Evolutionary conservation across 2,329 filamentous ascomycete species (phyloP), one percentile per base, ranked within the genome.

Genomic region (Scytalidium sp.): DNA sequence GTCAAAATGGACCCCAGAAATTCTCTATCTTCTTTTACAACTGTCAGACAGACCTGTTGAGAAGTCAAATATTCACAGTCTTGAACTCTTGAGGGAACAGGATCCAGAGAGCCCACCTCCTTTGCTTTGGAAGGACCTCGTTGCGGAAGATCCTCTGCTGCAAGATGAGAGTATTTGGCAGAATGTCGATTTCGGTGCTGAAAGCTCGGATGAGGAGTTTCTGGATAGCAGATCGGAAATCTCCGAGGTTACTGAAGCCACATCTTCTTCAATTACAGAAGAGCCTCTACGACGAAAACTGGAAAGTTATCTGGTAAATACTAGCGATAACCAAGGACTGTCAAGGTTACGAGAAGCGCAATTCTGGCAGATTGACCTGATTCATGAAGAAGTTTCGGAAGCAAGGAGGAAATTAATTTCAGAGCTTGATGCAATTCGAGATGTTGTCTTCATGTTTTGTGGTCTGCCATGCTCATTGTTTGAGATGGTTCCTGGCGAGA

Each of bases 371-470:
- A 9, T n/a, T n/a, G 73, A 61, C 42, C 55, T 29, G 11, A 15
- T 9, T 5, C 6, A 36, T 4, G 13, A 36, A 15, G 32, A 5
- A n/a, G 17, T 10, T 36, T n/a, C 15, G 5, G 32, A 36, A 4
- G 57, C 59, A 3, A 59, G 41, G 50, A 62, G 58, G 45, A 63
- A 55, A 41, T 53, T 46, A 20, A 57, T 64, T 36, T 64, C 61
- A 19, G 92, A 96, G 64, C 72, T 88, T 1, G 84, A 92, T 55
- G 73, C 85, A 10, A 71, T 92, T 21, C 82, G 90, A 43, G 91
- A 97, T 62, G 80, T 83, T 0, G 73, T 97, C 1, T 93, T 90
- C 60, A 95, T 97, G 89, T 77, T 97, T 0, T 81, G 83, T 47
- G 92, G 92, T 1, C 71, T 94, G 3, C 79, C 84, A 5, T 93